A percentile compares a stretch with the other conserved stretches of the same genome.
These are phyloP conservation scores for Ascochyta koolunga DNA, from an alignment of 2,329 filamentous ascomycete genomes.

Conservation along the genomic window DNA sequence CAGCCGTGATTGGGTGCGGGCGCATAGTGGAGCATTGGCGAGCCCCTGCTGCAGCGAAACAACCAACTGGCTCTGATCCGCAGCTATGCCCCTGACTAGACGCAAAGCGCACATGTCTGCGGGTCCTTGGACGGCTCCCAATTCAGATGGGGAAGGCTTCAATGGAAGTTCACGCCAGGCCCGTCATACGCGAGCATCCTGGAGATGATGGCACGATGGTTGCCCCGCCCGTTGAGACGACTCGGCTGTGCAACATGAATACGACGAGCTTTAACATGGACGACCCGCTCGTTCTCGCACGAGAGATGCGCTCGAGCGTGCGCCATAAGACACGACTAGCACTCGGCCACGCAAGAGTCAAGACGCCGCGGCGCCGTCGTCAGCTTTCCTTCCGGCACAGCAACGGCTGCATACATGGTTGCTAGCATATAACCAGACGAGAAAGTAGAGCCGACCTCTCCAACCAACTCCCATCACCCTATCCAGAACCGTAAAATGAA, in stretches of 20 bases:
- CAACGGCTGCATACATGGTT: neutral
- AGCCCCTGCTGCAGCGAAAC: slow-evolving; percentile 32
- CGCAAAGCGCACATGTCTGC: slow-evolving; percentile 16
- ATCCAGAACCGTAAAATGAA: too few relatives aligned
- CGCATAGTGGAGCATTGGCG: slow-evolving; percentile 20
- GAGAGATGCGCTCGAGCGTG: slow-evolving; percentile 6
- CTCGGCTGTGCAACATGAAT: neutral
- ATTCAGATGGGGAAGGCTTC: slow-evolving; percentile 12
- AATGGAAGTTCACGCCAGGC: slow-evolving; percentile 15
- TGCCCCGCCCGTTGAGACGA: slow-evolving; percentile 4
- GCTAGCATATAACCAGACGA: too few relatives aligned
- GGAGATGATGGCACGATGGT: neutral
- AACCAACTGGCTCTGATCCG: slow-evolving; percentile 25
- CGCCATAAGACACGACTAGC: neutral
- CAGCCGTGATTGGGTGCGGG: slow-evolving; percentile 26
- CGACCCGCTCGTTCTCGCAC: slow-evolving; percentile 8
- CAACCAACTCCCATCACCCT: too few relatives aligned
- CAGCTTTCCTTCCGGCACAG: neutral
- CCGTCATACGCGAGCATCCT: slow-evolving; percentile 11
- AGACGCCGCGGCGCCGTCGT: slow-evolving; percentile 5
- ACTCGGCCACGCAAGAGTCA: slow-evolving; percentile 9
- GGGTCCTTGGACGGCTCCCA: slow-evolving; percentile 15
- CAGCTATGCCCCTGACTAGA: slow-evolving; percentile 36
- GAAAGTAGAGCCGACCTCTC: too few relatives aligned
- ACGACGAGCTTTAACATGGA: neutral